Evolutionary conservation across 768 basidiomycete genomes (phyloP).

Genomic region (Collybiopsis confluens): DNA sequence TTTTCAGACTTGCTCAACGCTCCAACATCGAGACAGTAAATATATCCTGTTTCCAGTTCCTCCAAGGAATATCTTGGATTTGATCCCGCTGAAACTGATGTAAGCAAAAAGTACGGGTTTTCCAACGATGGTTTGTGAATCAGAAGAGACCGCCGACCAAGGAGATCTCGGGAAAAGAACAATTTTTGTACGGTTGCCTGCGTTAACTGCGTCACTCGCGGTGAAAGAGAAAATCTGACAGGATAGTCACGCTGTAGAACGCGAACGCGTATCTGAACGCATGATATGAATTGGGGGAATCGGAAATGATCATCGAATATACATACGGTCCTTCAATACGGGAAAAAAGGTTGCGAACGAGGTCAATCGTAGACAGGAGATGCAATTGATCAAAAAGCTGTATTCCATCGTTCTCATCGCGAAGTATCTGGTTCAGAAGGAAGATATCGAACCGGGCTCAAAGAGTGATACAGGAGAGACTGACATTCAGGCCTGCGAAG

Average conservation of each 20-base stretch:
- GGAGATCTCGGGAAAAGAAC: conserved; percentile 77
- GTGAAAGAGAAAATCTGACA: not conserved
- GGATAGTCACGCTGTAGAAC: conserved; percentile 60
- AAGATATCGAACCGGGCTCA: not conserved
- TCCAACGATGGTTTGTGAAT: conserved; percentile 51
- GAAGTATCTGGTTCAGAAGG: conserved; percentile 37
- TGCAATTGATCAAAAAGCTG: conserved; percentile 39
- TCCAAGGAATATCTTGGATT: conserved; percentile 46
- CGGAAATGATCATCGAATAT: conserved; percentile 15
- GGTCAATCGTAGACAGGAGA: conserved; percentile 25
- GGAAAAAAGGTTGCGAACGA: conserved; percentile 51
- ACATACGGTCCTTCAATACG: conserved; percentile 79
- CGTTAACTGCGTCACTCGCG: conserved; percentile 5
- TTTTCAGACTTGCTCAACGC: conserved; percentile 10
- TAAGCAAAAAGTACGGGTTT: conserved; percentile 53
- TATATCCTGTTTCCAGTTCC: conserved; percentile 55
- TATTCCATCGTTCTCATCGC: conserved; percentile 70
- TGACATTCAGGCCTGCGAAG: conserved; percentile 77
- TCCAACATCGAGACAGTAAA: conserved; percentile 53
- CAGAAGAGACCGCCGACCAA: conserved; percentile 83
- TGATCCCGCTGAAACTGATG: conserved; percentile 59
- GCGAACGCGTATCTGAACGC: conserved; percentile 71
- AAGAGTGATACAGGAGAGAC: conserved; percentile 14
- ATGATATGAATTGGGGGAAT: not conserved
- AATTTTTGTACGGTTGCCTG: conserved; percentile 44